These are phyloP conservation scores for Blepharisma japonicum DNA, from an alignment of 73 alveolate species.

Conservation along the genomic window DNA sequence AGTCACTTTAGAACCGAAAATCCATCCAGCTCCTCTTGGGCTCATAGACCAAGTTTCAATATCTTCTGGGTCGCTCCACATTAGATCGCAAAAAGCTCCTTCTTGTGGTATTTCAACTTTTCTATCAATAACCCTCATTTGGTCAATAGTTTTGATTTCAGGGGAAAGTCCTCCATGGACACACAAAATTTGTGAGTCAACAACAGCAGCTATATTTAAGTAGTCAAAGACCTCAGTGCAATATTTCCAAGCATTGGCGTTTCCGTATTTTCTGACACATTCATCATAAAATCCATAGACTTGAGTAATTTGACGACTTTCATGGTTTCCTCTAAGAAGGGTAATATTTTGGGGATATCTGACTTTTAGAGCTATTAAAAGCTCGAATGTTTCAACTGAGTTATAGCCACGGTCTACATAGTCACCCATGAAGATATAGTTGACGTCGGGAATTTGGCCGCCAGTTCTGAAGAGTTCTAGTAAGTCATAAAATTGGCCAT, in stretches of 20 bases:
- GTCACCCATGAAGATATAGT: conserved; percentile 83
- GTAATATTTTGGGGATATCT: conserved; percentile 57
- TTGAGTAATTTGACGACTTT: conserved; percentile 29
- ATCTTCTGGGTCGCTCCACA: conserved; percentile 87
- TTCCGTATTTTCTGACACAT: conserved; percentile 66
- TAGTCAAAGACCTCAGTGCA: conserved; percentile 79
- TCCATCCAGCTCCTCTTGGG: conserved; percentile 76
- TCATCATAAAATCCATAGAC: conserved; percentile 22
- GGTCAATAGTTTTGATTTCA: conserved; percentile 50
- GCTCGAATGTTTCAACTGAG: conserved; percentile 48
- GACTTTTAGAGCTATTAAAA: conserved; percentile 56
- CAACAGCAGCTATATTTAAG: conserved; percentile 66
- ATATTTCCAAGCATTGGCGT: conserved; percentile 55
- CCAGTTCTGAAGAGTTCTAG: conserved; percentile 73
- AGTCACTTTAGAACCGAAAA: conserved; percentile 74
- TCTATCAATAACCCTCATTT: conserved; percentile 65
- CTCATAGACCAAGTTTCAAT: conserved; percentile 68
- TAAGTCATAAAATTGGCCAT: conserved; percentile 93
- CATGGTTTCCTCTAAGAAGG: conserved; percentile 89
- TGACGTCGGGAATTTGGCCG: conserved; percentile 61
- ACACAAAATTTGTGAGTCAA: conserved; percentile 64
- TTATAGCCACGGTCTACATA: conserved; percentile 85
- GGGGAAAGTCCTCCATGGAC: conserved; percentile 92
- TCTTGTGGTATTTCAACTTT: conserved; percentile 66
- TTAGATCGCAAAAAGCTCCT: conserved; percentile 77